Percentiles rank a stretch among this genome's conserved stretches.
Evolutionary conservation across 1,284 basidiomycete genomes (phyloP).

Genomic region (Trametes polyzona): DNA sequence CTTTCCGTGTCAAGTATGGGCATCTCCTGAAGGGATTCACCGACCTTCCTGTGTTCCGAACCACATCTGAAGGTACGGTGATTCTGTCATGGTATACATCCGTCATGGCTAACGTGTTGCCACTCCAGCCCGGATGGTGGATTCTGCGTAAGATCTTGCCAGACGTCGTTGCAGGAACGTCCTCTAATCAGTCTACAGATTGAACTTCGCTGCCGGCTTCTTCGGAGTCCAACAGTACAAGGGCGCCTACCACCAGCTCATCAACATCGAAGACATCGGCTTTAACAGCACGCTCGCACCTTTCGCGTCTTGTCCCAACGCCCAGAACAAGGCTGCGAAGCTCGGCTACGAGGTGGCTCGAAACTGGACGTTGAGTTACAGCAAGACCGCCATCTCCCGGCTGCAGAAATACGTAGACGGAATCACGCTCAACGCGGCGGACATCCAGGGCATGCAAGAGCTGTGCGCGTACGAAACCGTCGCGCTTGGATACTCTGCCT

Average conservation of each 20-base stretch:
- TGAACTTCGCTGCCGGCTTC: constrained; percentile 88
- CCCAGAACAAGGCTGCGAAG: constrained; percentile 48
- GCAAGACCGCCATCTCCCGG: constrained; percentile 65
- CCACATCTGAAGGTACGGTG: constrained; percentile 88
- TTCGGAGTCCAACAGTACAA: constrained; percentile 84
- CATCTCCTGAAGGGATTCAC: constrained; percentile 83
- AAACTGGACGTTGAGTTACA: constrained; percentile 73
- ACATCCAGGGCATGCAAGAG: constrained; percentile 76
- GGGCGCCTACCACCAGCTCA: constrained; percentile 78
- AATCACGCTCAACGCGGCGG: constrained; percentile 68
- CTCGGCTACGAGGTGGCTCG: constrained; percentile 57
- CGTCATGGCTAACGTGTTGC: too few species aligned
- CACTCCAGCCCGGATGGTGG: too few species aligned
- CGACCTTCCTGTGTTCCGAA: constrained; percentile 83
- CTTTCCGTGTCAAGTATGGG: constrained; percentile 80
- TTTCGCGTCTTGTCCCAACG: constrained; percentile 74
- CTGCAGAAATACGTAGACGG: constrained; percentile 64
- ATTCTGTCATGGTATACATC: too few species aligned
- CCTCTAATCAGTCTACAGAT: too few species aligned
- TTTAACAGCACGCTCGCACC: constrained; percentile 84
- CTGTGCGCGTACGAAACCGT: constrained; percentile 92
- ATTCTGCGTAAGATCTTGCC: too few species aligned
- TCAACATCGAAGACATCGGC: constrained; percentile 75
- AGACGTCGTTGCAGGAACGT: too few species aligned
- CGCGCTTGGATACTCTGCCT: constrained; percentile 86